These are phyloP conservation scores for Aspergillus texensis DNA, from an alignment of 2,329 filamentous ascomycete species.

Conservation along the genomic window DNA sequence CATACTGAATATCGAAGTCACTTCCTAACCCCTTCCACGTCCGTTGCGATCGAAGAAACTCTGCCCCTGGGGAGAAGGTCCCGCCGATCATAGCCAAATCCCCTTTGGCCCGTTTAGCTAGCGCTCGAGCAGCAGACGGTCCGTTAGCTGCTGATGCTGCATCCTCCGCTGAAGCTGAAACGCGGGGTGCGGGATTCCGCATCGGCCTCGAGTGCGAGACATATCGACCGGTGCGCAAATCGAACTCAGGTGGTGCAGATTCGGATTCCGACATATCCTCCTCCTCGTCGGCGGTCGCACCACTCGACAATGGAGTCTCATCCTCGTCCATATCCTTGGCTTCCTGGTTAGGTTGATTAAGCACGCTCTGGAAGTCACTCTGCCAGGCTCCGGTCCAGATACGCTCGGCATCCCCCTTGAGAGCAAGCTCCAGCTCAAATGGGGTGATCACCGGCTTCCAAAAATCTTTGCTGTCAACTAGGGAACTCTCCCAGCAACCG, in stretches of 20 bases:
- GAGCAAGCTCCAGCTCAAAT: constrained; percentile 80
- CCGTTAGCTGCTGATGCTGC: constrained; percentile 27
- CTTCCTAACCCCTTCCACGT: constrained; percentile 92
- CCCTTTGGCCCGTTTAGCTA: constrained; percentile 67
- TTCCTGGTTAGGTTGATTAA: constrained; percentile 42
- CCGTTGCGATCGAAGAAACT: constrained; percentile 77
- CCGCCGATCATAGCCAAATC: constrained; percentile 82
- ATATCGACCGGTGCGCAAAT: constrained; percentile 84
- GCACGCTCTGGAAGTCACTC: constrained; percentile 76
- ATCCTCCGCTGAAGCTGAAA: constrained; percentile 28
- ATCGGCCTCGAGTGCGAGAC: constrained; percentile 67
- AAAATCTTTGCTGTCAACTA: constrained; percentile 87
- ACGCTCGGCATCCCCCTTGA: constrained; percentile 73
- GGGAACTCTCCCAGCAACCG: constrained; percentile 94
- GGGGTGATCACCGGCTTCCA: constrained; percentile 92
- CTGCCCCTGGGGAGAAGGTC: constrained; percentile 85
- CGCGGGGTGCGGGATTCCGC: constrained; percentile 40
- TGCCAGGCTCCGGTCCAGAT: constrained; percentile 89
- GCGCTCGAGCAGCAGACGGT: constrained; percentile 44
- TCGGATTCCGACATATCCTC: constrained; percentile 70
- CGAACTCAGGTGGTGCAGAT: constrained; percentile 80
- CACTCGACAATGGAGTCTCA: constrained; percentile 24
- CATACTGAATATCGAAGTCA: constrained; percentile 70
- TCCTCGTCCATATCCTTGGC: constrained; percentile 25
- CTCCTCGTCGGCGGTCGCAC: constrained; percentile 37